Evolutionary conservation across 495 filamentous ascomycete genomes (phyloP).

Genomic region (Trichodelitschia bisporula): DNA sequence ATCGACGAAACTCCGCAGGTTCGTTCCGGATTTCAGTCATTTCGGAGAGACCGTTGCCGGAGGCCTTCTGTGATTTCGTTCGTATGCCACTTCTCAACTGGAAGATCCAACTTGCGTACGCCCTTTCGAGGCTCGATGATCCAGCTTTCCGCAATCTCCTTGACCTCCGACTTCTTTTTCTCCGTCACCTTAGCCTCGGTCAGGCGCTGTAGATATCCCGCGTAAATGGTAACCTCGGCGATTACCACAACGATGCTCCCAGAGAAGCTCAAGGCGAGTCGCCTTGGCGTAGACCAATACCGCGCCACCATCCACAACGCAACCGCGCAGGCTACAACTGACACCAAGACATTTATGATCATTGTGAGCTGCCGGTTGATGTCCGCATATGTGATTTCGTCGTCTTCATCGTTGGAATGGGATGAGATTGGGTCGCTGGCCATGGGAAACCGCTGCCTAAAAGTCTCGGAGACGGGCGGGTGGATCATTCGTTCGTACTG

Average conservation of each 20-base stretch:
- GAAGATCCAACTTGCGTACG: too few species aligned
- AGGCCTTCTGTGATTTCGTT: too few species aligned
- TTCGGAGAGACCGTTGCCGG: too few species aligned
- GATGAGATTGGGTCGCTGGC: slow-evolving; percentile 13
- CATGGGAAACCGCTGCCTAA: slow-evolving; percentile 29
- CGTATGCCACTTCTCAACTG: too few species aligned
- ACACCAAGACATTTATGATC: slow-evolving; percentile 50
- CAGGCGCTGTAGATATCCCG: slow-evolving; percentile 58
- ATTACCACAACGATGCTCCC: slow-evolving; percentile 49
- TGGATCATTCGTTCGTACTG: slow-evolving; percentile 55
- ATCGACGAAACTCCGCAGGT: too few species aligned
- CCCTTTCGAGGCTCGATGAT: slow-evolving; percentile 27
- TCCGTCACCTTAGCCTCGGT: slow-evolving; percentile 44
- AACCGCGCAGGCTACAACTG: slow-evolving; percentile 40
- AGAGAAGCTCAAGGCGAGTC: slow-evolving; percentile 43
- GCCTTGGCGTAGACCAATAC: slow-evolving; percentile 41
- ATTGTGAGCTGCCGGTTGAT: slow-evolving; percentile 52
- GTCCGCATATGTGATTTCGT: slow-evolving; percentile 25
- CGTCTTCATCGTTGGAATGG: slow-evolving; percentile 15
- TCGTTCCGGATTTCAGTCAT: too few species aligned
- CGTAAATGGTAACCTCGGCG: slow-evolving; percentile 74
- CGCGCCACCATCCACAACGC: slow-evolving; percentile 50
- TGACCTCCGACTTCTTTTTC: slow-evolving; percentile 33
- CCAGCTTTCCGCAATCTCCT: slow-evolving; percentile 44
- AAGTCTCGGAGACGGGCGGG: slow-evolving; percentile 29